These are phyloP conservation scores for Peterozyma toletana DNA, from an alignment of 805 yeast genomes.

Conservation along the genomic window DNA sequence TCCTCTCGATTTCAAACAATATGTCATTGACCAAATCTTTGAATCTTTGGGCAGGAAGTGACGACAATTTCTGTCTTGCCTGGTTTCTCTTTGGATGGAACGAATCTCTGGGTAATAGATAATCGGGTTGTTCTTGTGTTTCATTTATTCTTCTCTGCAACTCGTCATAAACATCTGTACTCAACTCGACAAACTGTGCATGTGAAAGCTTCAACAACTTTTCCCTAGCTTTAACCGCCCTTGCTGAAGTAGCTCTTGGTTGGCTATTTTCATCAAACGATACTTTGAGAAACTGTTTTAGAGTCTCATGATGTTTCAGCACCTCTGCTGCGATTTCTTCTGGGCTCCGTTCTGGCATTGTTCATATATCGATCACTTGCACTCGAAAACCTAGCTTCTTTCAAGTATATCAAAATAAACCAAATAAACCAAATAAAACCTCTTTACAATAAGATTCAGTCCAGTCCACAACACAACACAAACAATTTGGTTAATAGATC, in stretches of 20 bases:
- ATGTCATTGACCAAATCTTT: constrained; percentile 89
- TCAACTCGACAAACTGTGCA: constrained; percentile 80
- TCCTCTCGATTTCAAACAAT: constrained; percentile 74
- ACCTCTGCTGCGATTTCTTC: constrained; percentile 9
- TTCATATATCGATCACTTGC: too few species aligned
- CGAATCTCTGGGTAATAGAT: constrained; percentile 57
- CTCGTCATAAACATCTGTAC: constrained; percentile 94
- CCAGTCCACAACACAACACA: too few species aligned
- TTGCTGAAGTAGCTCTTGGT: constrained; percentile 32
- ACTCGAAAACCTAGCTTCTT: too few species aligned
- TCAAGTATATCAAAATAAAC: too few species aligned
- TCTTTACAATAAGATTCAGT: too few species aligned
- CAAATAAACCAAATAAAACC: too few species aligned
- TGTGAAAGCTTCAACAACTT: constrained; percentile 74
- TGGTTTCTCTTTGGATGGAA: constrained; percentile 94
- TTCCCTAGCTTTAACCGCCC: constrained; percentile 80
- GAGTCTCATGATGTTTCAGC: constrained; percentile 34
- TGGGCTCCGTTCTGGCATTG: too few species aligned
- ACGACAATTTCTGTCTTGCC: constrained; percentile 86
- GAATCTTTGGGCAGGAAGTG: constrained; percentile 75
- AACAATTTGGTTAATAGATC: too few species aligned
- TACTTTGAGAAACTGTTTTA: constrained; percentile 42
- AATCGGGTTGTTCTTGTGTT: constrained; percentile 49
- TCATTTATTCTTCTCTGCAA: constrained; percentile 68
- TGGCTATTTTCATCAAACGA: constrained; percentile 38